A percentile compares a stretch with the other conserved stretches of the same genome.
Evolutionary conservation across 169 alveolate genomes (phyloP).

Genomic region (Eimeria brunetti): DNA sequence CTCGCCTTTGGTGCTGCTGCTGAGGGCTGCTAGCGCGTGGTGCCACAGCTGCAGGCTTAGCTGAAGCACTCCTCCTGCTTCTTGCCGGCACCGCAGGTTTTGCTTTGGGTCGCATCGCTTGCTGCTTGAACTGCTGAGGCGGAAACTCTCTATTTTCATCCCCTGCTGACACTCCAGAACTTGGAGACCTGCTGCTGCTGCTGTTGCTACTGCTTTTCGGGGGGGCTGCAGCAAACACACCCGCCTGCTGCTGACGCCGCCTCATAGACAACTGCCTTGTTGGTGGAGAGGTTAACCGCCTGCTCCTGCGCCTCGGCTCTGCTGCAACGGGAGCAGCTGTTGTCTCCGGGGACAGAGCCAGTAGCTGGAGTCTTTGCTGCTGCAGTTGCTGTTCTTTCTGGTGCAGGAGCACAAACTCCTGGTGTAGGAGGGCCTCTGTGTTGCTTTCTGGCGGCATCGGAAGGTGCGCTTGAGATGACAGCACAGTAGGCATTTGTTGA

Average conservation of each 20-base stretch:
- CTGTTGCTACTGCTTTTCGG: slow-evolving; percentile 42
- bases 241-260: slow-evolving; percentile 48
- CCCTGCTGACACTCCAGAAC: slow-evolving; percentile 10
- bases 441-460: background rate
- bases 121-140: background rate
- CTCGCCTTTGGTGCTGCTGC: slow-evolving; percentile 20
- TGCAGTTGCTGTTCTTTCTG: slow-evolving; percentile 35
- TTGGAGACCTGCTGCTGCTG: slow-evolving; percentile 51
- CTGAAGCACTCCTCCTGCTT: background rate
- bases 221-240: slow-evolving; percentile 52
- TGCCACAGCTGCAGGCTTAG: slow-evolving; percentile 4
- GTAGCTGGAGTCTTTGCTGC: background rate
- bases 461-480: background rate
- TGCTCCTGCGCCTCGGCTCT: slow-evolving; percentile 25
- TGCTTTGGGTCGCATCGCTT: background rate
- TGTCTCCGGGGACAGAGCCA: background rate
- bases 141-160: background rate
- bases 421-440: background rate
- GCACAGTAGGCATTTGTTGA: background rate
- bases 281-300: background rate
- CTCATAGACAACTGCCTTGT: slow-evolving; percentile 26
- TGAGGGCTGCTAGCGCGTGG: slow-evolving; percentile 8
- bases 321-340: slow-evolving; percentile 34
- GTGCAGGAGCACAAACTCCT: slow-evolving; percentile 6
- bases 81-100: slow-evolving; percentile 8